Base-by-base conservation (phyloP, 805 yeast genomes). In the Suhomyces prunicola region DNA sequence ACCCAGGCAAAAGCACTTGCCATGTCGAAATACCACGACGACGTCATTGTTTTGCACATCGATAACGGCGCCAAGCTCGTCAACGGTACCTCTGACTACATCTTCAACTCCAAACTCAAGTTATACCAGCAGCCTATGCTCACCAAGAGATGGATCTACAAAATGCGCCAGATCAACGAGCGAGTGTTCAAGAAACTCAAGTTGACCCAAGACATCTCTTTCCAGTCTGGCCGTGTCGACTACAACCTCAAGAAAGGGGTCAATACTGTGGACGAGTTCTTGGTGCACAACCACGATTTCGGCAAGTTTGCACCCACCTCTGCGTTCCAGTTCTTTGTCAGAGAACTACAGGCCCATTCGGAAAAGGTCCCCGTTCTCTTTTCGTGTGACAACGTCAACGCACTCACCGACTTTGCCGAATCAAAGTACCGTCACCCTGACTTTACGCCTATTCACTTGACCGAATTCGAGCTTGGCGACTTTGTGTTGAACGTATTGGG, bases 51-150 rank as follows among this genome's bases (percentile, higher is more conserved):
- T 4, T 61, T 91, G 46, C 89, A 88, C 48, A 68, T 90, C 15
- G 82, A 90, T 27, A 73, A 83, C 55, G 84, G 90, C 1, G 80
- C 77, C 39, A 69, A 73, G 29, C 74, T 89, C 22, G 73, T 84
- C n/a, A 83, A 88, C 58, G 97, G 97, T 50, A 73, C 88, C 23
- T 78, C 75, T 51, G 96, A 88, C 67, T 88, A 84, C 63, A 76
- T 80, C 55, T 80, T 68, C 57, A 87, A 85, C 67, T 68, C 73
- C 26, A 70, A 71, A 44, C 64, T 79, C 27, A 67, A 71, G 22
- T 59, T 74, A 42, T 87, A 84, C 67, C 87, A 83, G 48, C 97
- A 91, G 70, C 96, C 93, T 54, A 87, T 87, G 93, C 81, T 76
- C 63, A 71, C 87, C 48, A 83, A 83, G 62, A 77, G 79, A 47